Conservation (phyloP, 306 rosid genomes). For the Vicia sativa region DNA sequence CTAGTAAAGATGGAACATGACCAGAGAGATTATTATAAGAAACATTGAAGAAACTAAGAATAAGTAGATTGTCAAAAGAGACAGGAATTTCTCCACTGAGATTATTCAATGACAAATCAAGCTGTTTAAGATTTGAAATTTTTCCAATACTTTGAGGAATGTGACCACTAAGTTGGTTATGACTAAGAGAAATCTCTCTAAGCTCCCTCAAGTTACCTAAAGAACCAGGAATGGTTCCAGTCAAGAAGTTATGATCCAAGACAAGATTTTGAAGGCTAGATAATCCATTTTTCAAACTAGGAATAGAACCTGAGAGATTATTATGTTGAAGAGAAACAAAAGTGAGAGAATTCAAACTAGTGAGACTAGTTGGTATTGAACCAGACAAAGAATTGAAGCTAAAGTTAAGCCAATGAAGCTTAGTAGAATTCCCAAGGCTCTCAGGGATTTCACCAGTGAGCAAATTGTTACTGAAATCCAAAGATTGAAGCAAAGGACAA, state of each 20-base stretch:
- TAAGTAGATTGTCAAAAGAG: conserved; percentile 49
- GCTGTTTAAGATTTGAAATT: conserved; percentile 62
- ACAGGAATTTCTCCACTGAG: conserved; percentile 71
- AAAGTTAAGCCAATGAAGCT: conserved; percentile 66
- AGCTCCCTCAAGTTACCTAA: conserved; percentile 50
- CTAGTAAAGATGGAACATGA: conserved; percentile 62
- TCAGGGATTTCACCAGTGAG: conserved; percentile 65
- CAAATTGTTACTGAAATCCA: conserved; percentile 69
- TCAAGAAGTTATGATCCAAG: conserved; percentile 61
- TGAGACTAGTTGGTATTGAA: conserved; percentile 53
- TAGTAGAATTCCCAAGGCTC: conserved; percentile 69
- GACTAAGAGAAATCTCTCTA: conserved; percentile 53
- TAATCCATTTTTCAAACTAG: conserved; percentile 35
- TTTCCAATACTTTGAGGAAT: conserved; percentile 67
- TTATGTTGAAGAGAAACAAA: conserved; percentile 66
- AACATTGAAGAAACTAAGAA: conserved; percentile 64
- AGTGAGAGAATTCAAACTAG: conserved; percentile 52
- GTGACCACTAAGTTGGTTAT: conserved; percentile 61
- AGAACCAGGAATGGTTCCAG: conserved; percentile 68
- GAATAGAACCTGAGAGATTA: conserved; percentile 73
- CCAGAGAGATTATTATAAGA: conserved; percentile 84
- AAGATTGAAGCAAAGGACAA: conserved; percentile 74
- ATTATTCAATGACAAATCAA: conserved; percentile 76
- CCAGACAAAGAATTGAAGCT: conserved; percentile 78
- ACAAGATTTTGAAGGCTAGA: conserved; percentile 52